Evolutionary conservation across 176 grass and related monocot species (phyloP), one percentile per base, ranked within the genome.

Genomic region (Elaeis guineensis): DNA sequence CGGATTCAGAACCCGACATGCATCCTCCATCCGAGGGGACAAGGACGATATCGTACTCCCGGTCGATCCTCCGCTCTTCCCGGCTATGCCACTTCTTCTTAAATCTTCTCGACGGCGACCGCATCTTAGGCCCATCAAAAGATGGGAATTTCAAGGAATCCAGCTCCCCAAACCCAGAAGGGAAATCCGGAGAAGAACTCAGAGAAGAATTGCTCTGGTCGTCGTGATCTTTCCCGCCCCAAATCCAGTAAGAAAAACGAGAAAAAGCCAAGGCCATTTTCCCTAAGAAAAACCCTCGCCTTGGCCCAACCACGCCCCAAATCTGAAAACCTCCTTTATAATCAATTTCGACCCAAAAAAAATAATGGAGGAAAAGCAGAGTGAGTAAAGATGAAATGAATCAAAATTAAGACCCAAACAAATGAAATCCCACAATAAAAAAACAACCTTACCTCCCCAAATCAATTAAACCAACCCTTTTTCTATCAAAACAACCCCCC

Each of bases 181-280:
- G 74, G 0, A 59, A 84, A 67, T 93, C 89, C 11, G 69, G 75
- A 53, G 82, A 81, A 12, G 71, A 19, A 16, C 59, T 53, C 16
- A 29, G 55, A 63, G 53, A 1, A 23, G 59, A 15, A 65, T 59
- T 23, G 65, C 14, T 44, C 35, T 52, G 21, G 60, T 3, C 39
- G 19, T 75, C 3, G 49, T 56, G 64, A 54, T 50, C 50, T 55
- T 65, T 11, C 62, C 59, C 62, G 73, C 65, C 51, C 74, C 78
- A 86, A 30, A 87, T 53, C 84, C 84, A 87, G 6, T 76, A 28
- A 25, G 84, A 79, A 63, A 88, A 54, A 6, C 77, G 89, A 52
- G 35, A 70, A 18, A 88, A 66, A 24, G 77, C 52, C 76, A 71
- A 54, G 51, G 80, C 89, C 80, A 87, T 72, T 65, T 16, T 53